These are phyloP conservation scores for Tolypocladium guangdongense DNA, from an alignment of 2,329 filamentous ascomycete species.

Conservation along the genomic window DNA sequence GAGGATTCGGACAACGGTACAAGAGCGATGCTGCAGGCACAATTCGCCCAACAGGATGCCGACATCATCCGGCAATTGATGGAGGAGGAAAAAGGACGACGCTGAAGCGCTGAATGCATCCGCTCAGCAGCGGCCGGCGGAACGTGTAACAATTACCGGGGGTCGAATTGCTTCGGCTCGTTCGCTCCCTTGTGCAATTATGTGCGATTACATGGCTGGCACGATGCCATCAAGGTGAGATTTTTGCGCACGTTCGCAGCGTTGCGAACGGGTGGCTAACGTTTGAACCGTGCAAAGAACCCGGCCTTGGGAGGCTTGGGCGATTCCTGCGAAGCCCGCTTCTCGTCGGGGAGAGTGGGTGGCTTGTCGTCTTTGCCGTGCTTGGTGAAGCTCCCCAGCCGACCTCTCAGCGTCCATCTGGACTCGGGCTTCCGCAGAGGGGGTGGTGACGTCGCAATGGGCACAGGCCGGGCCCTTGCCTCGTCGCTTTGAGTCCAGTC, in stretches of 20 bases:
- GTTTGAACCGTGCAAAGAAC: constrained; percentile 34
- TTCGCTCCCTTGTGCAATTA: not conserved
- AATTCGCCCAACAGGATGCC: constrained; percentile 35
- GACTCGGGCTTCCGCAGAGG: constrained; percentile 35
- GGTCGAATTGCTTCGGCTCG: not conserved
- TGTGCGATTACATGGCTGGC: not conserved
- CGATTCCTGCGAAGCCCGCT: constrained; percentile 7
- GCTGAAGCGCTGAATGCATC: not conserved
- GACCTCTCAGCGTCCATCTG: constrained; percentile 35
- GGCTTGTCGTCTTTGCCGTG: constrained; percentile 15
- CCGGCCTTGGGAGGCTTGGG: constrained; percentile 23
- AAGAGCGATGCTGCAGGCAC: constrained; percentile 28
- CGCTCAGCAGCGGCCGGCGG: not conserved
- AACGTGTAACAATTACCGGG: not conserved
- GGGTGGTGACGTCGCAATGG: constrained; percentile 9
- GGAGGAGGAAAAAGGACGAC: constrained; percentile 28
- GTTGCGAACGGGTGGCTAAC: constrained; percentile 13
- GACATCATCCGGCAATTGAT: constrained; percentile 39
- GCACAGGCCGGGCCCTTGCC: constrained; percentile 8
- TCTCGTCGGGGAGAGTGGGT: constrained; percentile 5
- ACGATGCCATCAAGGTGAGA: not conserved
- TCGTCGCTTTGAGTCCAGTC: constrained; percentile 53
- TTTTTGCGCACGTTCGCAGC: too few relatives aligned
- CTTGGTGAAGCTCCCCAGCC: constrained; percentile 23
- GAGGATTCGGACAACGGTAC: constrained; percentile 17